Evolutionary conservation across 371 early-diverging fungal genomes (phyloP).

Genomic region (Nematocida sp.): DNA sequence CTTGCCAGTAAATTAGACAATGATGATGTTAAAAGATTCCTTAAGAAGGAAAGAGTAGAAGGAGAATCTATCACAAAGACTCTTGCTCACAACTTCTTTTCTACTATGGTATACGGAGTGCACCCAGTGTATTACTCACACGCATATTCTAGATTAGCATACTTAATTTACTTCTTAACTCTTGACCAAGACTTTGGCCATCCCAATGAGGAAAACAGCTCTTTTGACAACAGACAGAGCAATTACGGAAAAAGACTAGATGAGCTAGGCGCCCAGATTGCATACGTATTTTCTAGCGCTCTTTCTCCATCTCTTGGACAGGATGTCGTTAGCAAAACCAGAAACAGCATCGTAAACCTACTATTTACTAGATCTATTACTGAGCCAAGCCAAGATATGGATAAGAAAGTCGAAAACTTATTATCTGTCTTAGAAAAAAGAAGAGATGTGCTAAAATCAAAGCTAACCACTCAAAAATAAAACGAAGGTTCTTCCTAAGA

Average conservation of each 20-base stretch:
- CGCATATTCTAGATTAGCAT: slow-evolving; percentile 35
- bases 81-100: slow-evolving; percentile 29
- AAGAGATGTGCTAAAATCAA: slow-evolving; percentile 2
- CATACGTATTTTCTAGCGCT: slow-evolving; percentile 10
- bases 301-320: slow-evolving; percentile 12
- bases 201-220: not conserved
- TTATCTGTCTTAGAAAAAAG: slow-evolving; percentile 8
- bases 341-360: slow-evolving; percentile 4
- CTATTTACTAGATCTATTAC: slow-evolving; percentile 18
- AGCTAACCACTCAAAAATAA: too few species aligned
- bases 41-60: slow-evolving; percentile 7
- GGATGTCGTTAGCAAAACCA: not conserved
- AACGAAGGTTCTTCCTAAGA: too few species aligned
- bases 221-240: not conserved
- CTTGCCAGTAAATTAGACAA: not conserved
- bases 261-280: slow-evolving; percentile 1
- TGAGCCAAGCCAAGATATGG: not conserved
- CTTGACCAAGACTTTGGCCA: slow-evolving; percentile 11
- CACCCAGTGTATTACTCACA: slow-evolving; percentile 21
- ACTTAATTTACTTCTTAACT: slow-evolving; percentile 35
- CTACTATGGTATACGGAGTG: not conserved
- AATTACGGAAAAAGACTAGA: not conserved
- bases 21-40: slow-evolving; percentile 18
- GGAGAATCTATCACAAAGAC: not conserved
- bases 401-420: not conserved